Evolutionary conservation across 2,329 filamentous ascomycete species (phyloP).

Genomic region (Aureobasidium uvarum): DNA sequence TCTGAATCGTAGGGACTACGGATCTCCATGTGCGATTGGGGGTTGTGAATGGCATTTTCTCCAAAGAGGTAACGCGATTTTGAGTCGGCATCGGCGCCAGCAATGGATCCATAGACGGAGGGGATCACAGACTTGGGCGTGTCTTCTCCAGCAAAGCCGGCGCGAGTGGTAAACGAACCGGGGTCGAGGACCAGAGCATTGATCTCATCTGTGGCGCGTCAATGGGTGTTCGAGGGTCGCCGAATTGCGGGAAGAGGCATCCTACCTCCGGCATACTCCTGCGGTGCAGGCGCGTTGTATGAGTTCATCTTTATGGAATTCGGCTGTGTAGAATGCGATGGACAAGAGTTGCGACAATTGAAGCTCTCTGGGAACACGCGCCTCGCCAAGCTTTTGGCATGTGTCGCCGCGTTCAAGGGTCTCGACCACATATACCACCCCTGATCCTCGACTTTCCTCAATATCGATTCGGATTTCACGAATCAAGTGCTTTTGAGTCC

Average conservation of each 20-base stretch:
- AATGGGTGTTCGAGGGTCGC: background rate
- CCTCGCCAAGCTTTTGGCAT: background rate
- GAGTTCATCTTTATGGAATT: background rate
- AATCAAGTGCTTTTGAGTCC: background rate
- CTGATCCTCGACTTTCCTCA: background rate
- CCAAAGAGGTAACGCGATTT: conserved; percentile 69
- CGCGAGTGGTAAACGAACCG: conserved; percentile 85
- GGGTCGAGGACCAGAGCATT: conserved; percentile 95
- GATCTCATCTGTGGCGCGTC: conserved; percentile 72
- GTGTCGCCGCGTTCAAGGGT: background rate
- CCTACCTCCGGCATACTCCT: conserved; percentile 50
- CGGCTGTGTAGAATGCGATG: background rate
- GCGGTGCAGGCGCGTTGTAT: conserved; percentile 39
- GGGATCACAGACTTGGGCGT: conserved; percentile 90
- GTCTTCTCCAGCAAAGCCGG: conserved; percentile 97
- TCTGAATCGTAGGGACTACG: conserved; percentile 89
- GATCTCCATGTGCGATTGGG: conserved; percentile 73
- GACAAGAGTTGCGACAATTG: conserved; percentile 12
- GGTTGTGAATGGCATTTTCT: conserved; percentile 82
- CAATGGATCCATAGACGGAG: conserved; percentile 72
- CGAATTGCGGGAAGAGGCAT: background rate
- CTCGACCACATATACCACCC: conserved; percentile 5
- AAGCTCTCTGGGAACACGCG: conserved; percentile 7
- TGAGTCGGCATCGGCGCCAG: conserved; percentile 51
- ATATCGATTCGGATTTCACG: background rate